Conservation (phyloP, 768 basidiomycete genomes). For the Pisolithus orientalis region DNA sequence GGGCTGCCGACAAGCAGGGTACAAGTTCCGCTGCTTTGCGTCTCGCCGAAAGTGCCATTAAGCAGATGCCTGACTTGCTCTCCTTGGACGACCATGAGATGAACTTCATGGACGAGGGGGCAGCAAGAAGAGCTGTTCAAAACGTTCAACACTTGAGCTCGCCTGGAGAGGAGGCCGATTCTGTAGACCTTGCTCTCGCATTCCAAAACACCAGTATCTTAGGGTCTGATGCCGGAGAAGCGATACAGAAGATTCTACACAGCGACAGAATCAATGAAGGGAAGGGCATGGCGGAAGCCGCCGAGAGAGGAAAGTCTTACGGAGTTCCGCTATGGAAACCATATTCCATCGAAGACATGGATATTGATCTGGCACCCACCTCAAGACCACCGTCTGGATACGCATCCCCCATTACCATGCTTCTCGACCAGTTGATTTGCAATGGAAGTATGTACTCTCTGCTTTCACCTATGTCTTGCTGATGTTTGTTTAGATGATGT, state of each 20-base stretch:
- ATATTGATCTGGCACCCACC: slow-evolving; percentile 10
- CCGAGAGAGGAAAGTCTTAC: slow-evolving; percentile 10
- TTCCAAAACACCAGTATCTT: slow-evolving; percentile 25
- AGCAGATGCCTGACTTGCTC: slow-evolving; percentile 25
- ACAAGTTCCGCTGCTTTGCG: slow-evolving; percentile 36
- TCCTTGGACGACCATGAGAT: slow-evolving; percentile 4
- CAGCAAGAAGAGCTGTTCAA: slow-evolving; percentile 33
- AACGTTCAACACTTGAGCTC: slow-evolving; percentile 14
- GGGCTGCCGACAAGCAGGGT: slow-evolving; percentile 21
- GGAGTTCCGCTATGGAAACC: slow-evolving; percentile 30
- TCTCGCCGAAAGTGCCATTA: slow-evolving; percentile 39
- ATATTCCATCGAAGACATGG: slow-evolving; percentile 15
- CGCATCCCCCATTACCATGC: slow-evolving; percentile 19
- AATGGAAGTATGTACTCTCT: slow-evolving; percentile 29
- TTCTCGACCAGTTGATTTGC: slow-evolving; percentile 28
- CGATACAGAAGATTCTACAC: slow-evolving; percentile 39
- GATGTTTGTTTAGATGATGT: slow-evolving; percentile 30
- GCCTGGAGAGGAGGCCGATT: slow-evolving; percentile 2
- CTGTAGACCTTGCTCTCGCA: slow-evolving; percentile 32
- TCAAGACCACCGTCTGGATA: slow-evolving; percentile 6
- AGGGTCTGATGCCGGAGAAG: slow-evolving; percentile 31
- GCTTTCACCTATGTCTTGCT: neutral
- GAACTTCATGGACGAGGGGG: slow-evolving; percentile 31
- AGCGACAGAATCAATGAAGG: slow-evolving; percentile 30
- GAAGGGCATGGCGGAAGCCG: slow-evolving; percentile 21